Percentiles rank a stretch among this genome's conserved stretches.
These are phyloP conservation scores for Penicillium steckii DNA, from an alignment of 495 filamentous ascomycete genomes.

Conservation along the genomic window DNA sequence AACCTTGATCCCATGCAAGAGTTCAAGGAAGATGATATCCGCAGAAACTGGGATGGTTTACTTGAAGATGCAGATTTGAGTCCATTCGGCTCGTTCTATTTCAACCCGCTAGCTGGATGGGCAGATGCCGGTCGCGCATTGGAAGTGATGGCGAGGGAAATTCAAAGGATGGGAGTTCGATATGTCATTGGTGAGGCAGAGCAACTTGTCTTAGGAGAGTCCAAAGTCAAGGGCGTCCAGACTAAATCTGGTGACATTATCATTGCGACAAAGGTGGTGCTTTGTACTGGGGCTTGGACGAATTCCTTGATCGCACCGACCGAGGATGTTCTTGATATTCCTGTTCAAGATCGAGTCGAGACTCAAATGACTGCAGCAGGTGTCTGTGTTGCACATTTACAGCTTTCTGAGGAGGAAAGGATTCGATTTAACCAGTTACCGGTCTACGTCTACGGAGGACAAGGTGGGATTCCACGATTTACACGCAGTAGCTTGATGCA, in stretches of 20 bases:
- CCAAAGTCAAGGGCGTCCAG: conserved; percentile 21
- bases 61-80: conserved; percentile 24
- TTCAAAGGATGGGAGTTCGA: conserved; percentile 29
- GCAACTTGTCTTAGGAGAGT: conserved; percentile 18
- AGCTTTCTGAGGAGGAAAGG: conserved; percentile 28
- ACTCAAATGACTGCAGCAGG: conserved; percentile 38
- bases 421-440: conserved; percentile 30
- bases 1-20: conserved; percentile 17
- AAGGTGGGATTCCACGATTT: no score
- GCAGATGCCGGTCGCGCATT: conserved; percentile 36
- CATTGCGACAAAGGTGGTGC: conserved; percentile 43
- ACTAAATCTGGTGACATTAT: conserved; percentile 32
- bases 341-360: conserved; percentile 27
- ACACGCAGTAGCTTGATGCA: no score
- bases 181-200: conserved; percentile 32
- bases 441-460: conserved; percentile 36
- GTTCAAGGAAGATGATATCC: conserved; percentile 30
- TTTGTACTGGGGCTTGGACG: conserved; percentile 60
- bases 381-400: conserved; percentile 37
- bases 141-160: conserved; percentile 30
- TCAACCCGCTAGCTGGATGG: conserved; percentile 41
- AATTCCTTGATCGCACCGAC: conserved; percentile 29
- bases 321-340: conserved; percentile 32
- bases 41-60: conserved; percentile 27
- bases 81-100: conserved; percentile 32